Conservation (phyloP, 1,284 basidiomycete genomes). For the Earliella scabrosa region DNA sequence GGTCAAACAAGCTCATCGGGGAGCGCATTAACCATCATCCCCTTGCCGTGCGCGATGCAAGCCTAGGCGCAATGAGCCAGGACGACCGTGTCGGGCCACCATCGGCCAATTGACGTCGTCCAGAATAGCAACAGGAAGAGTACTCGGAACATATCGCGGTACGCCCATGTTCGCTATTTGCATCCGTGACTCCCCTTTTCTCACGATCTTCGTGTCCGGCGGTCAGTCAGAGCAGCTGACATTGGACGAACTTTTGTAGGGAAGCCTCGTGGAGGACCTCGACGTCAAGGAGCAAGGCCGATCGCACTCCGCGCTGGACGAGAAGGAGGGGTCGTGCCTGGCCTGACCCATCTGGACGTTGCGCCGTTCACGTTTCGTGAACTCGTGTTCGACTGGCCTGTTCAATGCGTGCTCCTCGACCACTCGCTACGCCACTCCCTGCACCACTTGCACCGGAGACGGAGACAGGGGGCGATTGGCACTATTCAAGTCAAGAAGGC, state of each 20-base stretch:
- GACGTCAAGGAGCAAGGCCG: constrained; percentile 99
- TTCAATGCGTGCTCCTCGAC: too few species aligned
- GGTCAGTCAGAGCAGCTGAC: constrained; percentile 78
- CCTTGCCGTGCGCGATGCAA: constrained; percentile 92
- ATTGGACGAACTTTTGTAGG: constrained; percentile 93
- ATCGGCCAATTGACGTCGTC: too few species aligned
- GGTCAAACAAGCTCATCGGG: too few species aligned
- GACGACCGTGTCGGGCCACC: too few species aligned
- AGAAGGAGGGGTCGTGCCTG: constrained; percentile 75
- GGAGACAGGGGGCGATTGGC: too few species aligned
- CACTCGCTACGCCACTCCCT: too few species aligned
- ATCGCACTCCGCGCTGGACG: constrained; percentile 94
- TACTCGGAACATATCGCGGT: constrained; percentile 80
- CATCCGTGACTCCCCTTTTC: constrained; percentile 1
- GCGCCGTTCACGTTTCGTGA: constrained; percentile 73
- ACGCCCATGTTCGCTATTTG: constrained; percentile 7
- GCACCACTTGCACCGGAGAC: too few species aligned
- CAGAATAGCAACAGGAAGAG: too few species aligned
- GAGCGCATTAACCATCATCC: constrained; percentile 96
- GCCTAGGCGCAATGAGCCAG: constrained; percentile 95
- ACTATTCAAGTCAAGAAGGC: too few species aligned
- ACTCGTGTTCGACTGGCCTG: too few species aligned
- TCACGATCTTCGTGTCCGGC: constrained; percentile 41
- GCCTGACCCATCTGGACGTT: constrained; percentile 95
- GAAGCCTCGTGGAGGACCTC: constrained; percentile 95